A percentile compares a stretch with the other conserved stretches of the same genome.
Evolutionary conservation across 73 alveolate genomes (phyloP).

Genomic region (Paramecium bursaria): DNA sequence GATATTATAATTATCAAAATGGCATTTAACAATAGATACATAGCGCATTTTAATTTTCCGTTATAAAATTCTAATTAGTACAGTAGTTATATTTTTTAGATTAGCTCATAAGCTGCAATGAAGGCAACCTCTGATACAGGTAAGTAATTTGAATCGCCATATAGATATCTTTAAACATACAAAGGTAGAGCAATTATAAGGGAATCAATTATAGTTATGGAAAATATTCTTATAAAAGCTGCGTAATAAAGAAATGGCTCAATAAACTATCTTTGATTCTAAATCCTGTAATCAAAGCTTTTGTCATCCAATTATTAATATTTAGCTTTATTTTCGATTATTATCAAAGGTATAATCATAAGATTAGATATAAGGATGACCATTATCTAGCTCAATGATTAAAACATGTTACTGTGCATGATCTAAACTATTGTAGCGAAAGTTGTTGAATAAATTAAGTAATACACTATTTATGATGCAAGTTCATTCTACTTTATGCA

Average conservation of each 20-base stretch:
- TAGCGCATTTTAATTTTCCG: background rate
- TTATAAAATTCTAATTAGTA: constrained; percentile 34
- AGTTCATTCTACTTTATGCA: too few relatives aligned
- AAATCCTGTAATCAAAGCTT: too few relatives aligned
- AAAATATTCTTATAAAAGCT: constrained; percentile 12
- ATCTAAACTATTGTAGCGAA: too few relatives aligned
- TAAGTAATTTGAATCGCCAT: constrained; percentile 39
- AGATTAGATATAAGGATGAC: too few relatives aligned
- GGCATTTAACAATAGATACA: constrained; percentile 1
- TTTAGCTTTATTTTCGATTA: too few relatives aligned
- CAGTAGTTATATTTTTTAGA: background rate
- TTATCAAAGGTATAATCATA: too few relatives aligned
- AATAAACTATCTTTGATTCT: constrained; percentile 17
- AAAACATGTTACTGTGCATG: too few relatives aligned
- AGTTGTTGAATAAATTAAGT: too few relatives aligned
- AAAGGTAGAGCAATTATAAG: background rate
- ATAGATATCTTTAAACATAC: background rate
- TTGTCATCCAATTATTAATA: too few relatives aligned
- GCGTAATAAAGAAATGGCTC: background rate
- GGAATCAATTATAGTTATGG: constrained; percentile 14
- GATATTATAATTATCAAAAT: background rate
- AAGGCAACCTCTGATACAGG: constrained; percentile 45
- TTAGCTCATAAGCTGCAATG: constrained; percentile 1
- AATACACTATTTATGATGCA: too few relatives aligned
- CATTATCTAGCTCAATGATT: too few relatives aligned